phyloP scores from a whole-genome alignment of 305 asterid species.

The Fraxinus nigra region DNA sequence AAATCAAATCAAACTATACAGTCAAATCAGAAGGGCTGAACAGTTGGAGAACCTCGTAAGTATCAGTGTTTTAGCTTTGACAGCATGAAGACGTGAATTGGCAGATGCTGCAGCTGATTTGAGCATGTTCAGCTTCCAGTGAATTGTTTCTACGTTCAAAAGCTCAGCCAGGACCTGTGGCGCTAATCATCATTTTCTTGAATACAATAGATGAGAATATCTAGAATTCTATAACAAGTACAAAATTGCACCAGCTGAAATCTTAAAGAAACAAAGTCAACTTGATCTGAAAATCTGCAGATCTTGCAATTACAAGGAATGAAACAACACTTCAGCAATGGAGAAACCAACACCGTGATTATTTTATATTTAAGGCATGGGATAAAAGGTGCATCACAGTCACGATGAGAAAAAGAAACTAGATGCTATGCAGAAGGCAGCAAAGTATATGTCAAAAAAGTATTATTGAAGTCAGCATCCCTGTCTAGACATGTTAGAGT shows the following conservation, averaged over 20 bases:
- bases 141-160: constrained; percentile 48
- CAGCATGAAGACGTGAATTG: constrained; percentile 87
- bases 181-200: constrained; percentile 36
- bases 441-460: neutral
- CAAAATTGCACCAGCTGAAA: neutral
- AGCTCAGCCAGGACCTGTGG: constrained; percentile 58
- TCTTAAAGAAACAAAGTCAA: neutral
- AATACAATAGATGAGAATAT: constrained; percentile 8
- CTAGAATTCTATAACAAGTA: neutral
- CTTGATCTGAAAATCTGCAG: neutral
- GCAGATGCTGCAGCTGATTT: constrained; percentile 67
- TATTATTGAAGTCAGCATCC: neutral
- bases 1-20: neutral
- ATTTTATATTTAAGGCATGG: neutral
- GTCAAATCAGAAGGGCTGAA: constrained; percentile 7
- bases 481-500: neutral
- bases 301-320: constrained; percentile 4
- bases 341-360: neutral
- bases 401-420: neutral
- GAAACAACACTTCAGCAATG: neutral
- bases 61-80: constrained; percentile 70
- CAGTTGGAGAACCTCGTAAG: constrained; percentile 57
- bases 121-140: constrained; percentile 67
- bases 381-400: neutral
- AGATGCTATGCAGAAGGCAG: neutral